Base-by-base conservation (phyloP, 306 rosid genomes). In the Albizia julibrissin region DNA sequence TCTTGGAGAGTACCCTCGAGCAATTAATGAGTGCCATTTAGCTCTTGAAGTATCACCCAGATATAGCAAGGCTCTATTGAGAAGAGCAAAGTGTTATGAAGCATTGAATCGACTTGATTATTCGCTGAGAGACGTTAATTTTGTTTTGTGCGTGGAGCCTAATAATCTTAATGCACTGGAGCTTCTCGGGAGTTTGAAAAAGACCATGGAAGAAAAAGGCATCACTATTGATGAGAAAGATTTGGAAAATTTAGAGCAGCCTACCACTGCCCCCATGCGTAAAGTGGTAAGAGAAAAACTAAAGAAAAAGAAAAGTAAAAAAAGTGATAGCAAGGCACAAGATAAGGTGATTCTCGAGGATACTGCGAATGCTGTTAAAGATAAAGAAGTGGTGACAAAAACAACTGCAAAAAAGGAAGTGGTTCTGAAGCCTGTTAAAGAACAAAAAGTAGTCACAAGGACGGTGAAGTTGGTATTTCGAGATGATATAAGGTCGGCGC, bases 1-100 rank as follows among this genome's bases (percentile, higher is more conserved):
- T 52, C 80, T 91, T 16, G 92, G 94, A 14, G 94, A 89, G 79
- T 89, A 89, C 74, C 94, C 92, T 19, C 89, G 90, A 66, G 94
- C 94, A 50, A 91, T 91, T 59, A 80, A 77, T 12, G 92, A 91
- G 79, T 89, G 94, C 14, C 86, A 85, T 69, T 79, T 89, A 75
- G 94, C 94, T 0, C 81, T 91, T 15, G 89, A 86, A 82, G 89
- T 88, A 13, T 82, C 84, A 1, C 91, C 90, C 2, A 87, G 73
- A 72, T 86, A 86, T 40, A 91, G 92, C 78, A 91, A 89, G 80
- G 92, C 92, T 1, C 58, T 89, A 46, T 74, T 91, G 69, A 91
- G 75, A 73, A 81, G 94, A 76, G 87, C 91, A 1, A 86, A 68
- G 84, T 89, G 94, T 71, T 91, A 89, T 33, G 91, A 89, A 84